These are phyloP conservation scores for Fusarium sp. DNA, from an alignment of 2,329 filamentous ascomycete genomes.

Conservation along the genomic window DNA sequence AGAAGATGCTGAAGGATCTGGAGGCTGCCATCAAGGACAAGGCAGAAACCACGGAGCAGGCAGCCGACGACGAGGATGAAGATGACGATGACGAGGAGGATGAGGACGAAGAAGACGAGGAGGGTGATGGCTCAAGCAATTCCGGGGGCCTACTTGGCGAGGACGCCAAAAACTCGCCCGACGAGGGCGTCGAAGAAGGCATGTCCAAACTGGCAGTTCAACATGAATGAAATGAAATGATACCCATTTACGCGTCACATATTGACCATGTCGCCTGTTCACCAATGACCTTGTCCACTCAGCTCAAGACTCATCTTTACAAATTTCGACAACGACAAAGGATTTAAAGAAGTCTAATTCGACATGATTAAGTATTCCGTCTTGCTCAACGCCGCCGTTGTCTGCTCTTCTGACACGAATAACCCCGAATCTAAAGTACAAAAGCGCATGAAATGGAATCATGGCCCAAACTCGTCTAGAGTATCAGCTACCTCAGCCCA, in stretches of 20 bases:
- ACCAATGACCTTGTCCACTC: neutral
- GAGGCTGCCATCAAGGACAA: slow-evolving; percentile 91
- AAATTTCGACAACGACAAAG: neutral
- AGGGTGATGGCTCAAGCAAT: slow-evolving; percentile 28
- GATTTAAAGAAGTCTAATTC: slow-evolving; percentile 31
- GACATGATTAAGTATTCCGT: slow-evolving; percentile 41
- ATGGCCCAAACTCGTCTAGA: slow-evolving; percentile 47
- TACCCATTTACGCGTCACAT: slow-evolving; percentile 22
- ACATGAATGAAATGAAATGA: slow-evolving; percentile 34
- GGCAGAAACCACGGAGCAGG: slow-evolving; percentile 60
- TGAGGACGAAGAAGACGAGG: slow-evolving; percentile 24
- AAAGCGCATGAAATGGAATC: slow-evolving; percentile 50
- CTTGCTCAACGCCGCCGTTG: slow-evolving; percentile 33
- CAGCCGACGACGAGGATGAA: slow-evolving; percentile 48
- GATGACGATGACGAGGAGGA: slow-evolving; percentile 45
- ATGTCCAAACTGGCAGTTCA: slow-evolving; percentile 47
- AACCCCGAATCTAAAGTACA: slow-evolving; percentile 55
- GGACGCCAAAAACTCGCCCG: slow-evolving; percentile 29
- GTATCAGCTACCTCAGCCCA: slow-evolving; percentile 51
- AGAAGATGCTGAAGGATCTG: slow-evolving; percentile 95
- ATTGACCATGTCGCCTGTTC: neutral
- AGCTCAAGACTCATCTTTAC: neutral
- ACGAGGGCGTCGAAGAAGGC: slow-evolving; percentile 40
- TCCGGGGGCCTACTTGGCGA: slow-evolving; percentile 34
- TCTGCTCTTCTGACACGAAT: slow-evolving; percentile 40